Conservation (phyloP, 1,284 basidiomycete genomes). For the Volvariella surrecta region DNA sequence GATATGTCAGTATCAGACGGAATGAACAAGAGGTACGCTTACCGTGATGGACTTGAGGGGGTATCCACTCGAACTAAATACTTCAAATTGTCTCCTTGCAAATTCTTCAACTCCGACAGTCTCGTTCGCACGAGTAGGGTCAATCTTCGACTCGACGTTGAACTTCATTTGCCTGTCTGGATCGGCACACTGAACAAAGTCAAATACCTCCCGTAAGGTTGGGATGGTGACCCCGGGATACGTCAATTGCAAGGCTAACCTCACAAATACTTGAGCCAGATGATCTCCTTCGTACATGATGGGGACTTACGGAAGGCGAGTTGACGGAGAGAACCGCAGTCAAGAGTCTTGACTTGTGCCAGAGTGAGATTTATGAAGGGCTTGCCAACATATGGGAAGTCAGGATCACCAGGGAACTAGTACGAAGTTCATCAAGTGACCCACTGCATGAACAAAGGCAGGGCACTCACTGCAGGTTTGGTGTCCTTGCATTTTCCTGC, state of each 20-base stretch:
- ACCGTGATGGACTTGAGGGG: conserved; percentile 48
- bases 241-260: conserved; percentile 48
- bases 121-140: conserved; percentile 44
- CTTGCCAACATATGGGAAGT: conserved; percentile 68
- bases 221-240: conserved; percentile 65
- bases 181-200: conserved; percentile 67
- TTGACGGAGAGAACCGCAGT: conserved; percentile 68
- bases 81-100: conserved; percentile 49
- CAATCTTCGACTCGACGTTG: conserved; percentile 79
- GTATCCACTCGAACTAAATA: conserved; percentile 51
- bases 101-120: conserved; percentile 59
- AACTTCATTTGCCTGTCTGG: conserved; percentile 48
- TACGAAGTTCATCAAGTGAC: conserved; percentile 1
- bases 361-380: conserved; percentile 69
- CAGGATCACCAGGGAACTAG: conserved; percentile 44
- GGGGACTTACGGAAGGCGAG: conserved; percentile 46
- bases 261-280: too few species aligned
- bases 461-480: conserved; percentile 38
- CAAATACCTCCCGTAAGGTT: conserved; percentile 66
- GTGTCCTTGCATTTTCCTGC: conserved; percentile 63
- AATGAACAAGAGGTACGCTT: conserved; percentile 15
- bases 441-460: background rate
- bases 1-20: too few species aligned
- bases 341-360: conserved; percentile 67
- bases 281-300: too few species aligned